Evolutionary conservation across 176 grass and related monocot genomes (phyloP), one percentile per base, ranked within the genome.

Genomic region (Pontederia paniculata): DNA sequence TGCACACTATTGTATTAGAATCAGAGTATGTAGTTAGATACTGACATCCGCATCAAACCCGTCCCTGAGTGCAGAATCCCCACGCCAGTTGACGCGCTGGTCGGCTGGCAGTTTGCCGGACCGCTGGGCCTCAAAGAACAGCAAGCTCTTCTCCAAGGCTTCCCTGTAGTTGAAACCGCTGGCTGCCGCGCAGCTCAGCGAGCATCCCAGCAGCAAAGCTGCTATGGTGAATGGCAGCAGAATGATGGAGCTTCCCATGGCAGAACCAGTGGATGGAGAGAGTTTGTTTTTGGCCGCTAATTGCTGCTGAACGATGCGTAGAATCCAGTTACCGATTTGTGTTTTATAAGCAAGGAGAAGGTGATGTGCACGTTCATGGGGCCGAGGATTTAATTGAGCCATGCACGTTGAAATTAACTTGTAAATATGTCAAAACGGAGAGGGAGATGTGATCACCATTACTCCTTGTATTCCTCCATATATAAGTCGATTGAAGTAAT

Each of bases 51-150:
- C 12, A 20, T 69, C 44, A 52, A 63, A 84, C 21, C 93, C 93
- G 65, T 98, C 87, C n/a, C 41, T 68, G 59, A 98, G 78, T 19
- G 62, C 83, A 48, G 93, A 98, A 75, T 98, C 83, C 15, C 86
- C 83, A 54, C 83, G 86, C 93, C 86, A 98, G 41, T 73, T 67
- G 41, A 91, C 86, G 13, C 48, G 68, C 57, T 75, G 83, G 65
- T 82, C 80, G 42, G 9, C 45, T 6, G 93, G 93, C 72, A 98
- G 70, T 72, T 91, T 98, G 1, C 93, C 93, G 3, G 93, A 88
- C 41, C 86, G 47, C 74, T 98, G 86, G 25, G 86, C 86, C 75
- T 98, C 86, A 20, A 98, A 80, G 76, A 88, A 98, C 71, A 67
- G 78, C n/a, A 98, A 73, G 67, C 71, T 76, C 75, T 98, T 91